Conservation (phyloP, 352 stramenopile genomes). For the Pythium dissotocum region DNA sequence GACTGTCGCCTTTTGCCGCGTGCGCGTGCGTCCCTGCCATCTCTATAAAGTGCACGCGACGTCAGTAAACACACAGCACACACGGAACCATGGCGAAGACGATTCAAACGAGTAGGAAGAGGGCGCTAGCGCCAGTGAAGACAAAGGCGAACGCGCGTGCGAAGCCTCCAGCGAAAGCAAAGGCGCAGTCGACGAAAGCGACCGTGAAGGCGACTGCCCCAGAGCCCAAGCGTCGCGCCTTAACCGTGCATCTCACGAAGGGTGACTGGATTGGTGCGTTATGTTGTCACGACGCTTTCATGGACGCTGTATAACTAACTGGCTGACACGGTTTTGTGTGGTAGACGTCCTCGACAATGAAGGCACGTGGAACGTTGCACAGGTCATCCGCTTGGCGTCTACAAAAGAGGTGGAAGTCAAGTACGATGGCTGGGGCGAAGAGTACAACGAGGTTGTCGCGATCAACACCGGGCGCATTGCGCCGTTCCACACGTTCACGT, state of each 20-base stretch:
- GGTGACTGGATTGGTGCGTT: background rate
- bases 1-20: background rate
- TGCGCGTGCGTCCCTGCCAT: background rate
- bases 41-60: background rate
- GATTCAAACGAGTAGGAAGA: background rate
- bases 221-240: background rate
- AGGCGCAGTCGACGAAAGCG: background rate
- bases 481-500: slow-evolving; percentile 80
- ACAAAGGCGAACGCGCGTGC: background rate
- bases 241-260: background rate
- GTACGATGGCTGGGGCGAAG: slow-evolving; percentile 64
- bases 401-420: slow-evolving; percentile 50
- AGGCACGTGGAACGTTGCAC: slow-evolving; percentile 74
- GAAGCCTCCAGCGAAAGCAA: background rate
- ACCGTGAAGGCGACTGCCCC: background rate
- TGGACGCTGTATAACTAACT: background rate
- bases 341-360: slow-evolving; percentile 64
- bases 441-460: slow-evolving; percentile 62
- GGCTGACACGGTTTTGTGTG: background rate
- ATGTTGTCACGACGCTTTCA: background rate
- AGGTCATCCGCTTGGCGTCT: slow-evolving; percentile 33
- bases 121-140: background rate
- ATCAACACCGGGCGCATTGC: slow-evolving; percentile 63
- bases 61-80: background rate
- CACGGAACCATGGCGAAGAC: background rate